Base-by-base conservation (phyloP, 2,329 filamentous ascomycete genomes). In the Ascochyta lentis region DNA sequence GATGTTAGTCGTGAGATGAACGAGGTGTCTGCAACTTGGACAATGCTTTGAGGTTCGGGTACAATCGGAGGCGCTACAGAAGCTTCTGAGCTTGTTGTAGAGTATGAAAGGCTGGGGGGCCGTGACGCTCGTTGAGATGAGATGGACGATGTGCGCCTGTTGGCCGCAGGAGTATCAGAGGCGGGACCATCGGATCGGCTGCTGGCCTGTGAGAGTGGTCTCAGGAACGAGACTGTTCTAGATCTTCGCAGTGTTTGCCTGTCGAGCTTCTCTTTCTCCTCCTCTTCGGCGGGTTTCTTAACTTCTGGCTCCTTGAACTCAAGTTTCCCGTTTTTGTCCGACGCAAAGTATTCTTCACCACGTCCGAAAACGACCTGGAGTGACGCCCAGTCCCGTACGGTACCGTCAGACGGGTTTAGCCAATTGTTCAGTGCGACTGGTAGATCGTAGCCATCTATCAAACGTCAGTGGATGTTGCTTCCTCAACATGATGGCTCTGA, bases 331-430 rank as follows among this genome's bases (percentile, higher is more conserved):
- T 74, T 58, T 46, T 70, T 69, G 53, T 77, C 75, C 4, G 74
- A 76, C 1, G 75, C 75, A 46, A 77, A 77, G 53, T 74, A 77
- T 46, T 76, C 74, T 33, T 76, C 69, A 7, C 73, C 72, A 10
- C 73, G 71, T 0, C 74, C 75, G 27, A 76, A 74, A 9, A 76
- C 73, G 0, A 77, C 73, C 41, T 77, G 75, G 1, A 77, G 67
- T 1, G 70, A 71, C 2, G 64, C 59, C 37, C 72, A 71, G 41
- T 76, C 73, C 45, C 73, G 68, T 2, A 51, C 69, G 1, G 65
- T 54, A 15, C 68, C 70, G 33, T 72, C 65, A 1, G 39, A 31
- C 7, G 72, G 71, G 37, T 73, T 77, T 1, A 77, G 64, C 71
- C 73, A 77, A 38, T 69, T 59, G 35, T 69, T 65, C 7, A 77